These are phyloP conservation scores for Thalassiosira exigua DNA, from an alignment of 352 stramenopile genomes.

Conservation along the genomic window DNA sequence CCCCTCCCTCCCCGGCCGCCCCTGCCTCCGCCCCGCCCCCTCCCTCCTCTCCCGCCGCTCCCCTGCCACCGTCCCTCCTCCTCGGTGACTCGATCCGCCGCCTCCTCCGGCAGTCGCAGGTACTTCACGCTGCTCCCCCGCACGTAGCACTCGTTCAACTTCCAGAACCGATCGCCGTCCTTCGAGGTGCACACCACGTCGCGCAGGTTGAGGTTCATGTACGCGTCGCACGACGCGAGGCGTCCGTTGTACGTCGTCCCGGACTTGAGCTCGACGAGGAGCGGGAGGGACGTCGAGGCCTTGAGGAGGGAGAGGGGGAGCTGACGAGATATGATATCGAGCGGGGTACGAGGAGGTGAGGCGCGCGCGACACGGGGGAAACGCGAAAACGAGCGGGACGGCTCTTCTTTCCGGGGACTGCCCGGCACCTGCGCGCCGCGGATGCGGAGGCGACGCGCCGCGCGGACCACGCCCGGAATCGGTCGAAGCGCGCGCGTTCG, in stretches of 20 bases:
- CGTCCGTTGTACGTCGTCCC: conserved; percentile 91
- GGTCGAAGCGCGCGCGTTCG: too few species aligned
- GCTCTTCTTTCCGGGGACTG: too few species aligned
- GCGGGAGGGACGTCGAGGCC: conserved; percentile 93
- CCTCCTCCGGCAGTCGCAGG: conserved; percentile 95
- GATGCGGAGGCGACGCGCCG: too few species aligned
- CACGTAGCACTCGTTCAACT: conserved; percentile 98
- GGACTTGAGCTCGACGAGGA: conserved; percentile 99
- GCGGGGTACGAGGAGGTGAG: too few species aligned
- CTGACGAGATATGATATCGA: too few species aligned
- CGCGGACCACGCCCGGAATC: too few species aligned
- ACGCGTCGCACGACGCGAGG: conserved; percentile 97
- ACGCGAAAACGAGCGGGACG: too few species aligned
- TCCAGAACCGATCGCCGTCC: conserved; percentile 97
- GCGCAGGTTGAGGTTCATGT: conserved; percentile 99
- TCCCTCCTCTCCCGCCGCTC: conserved; percentile 33
- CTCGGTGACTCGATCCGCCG: conserved; percentile 95
- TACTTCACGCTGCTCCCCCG: conserved; percentile 99
- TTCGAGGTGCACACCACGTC: conserved; percentile 99
- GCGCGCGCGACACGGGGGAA: too few species aligned
- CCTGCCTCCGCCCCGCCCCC: too few species aligned
- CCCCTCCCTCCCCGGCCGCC: conserved; percentile 50
- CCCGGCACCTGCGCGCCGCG: too few species aligned
- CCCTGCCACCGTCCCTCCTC: conserved; percentile 80
- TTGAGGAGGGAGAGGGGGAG: conserved; percentile 96